Percentiles rank a stretch among this genome's conserved stretches.
Evolutionary conservation across 2,329 filamentous ascomycete genomes (phyloP).

Genomic region (Aspergillus sp.): DNA sequence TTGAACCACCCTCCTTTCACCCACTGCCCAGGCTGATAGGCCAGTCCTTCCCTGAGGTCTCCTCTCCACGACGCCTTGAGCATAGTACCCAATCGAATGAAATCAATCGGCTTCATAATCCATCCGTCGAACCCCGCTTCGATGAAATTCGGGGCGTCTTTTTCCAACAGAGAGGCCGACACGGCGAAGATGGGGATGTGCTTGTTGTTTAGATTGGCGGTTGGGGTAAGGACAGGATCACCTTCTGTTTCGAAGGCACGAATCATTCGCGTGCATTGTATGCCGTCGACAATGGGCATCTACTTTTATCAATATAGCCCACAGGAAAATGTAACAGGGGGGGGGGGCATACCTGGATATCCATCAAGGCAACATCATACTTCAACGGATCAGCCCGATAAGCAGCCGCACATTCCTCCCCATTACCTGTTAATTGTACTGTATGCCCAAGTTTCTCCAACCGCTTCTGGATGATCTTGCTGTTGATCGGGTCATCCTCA

Average conservation of each 20-base stretch:
- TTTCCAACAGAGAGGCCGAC: constrained; percentile 67
- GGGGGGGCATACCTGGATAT: constrained; percentile 65
- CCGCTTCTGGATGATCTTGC: constrained; percentile 72
- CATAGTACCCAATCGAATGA: constrained; percentile 61
- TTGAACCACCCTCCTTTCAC: constrained; percentile 78
- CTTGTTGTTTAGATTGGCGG: constrained; percentile 41
- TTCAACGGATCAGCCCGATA: constrained; percentile 55
- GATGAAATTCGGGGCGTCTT: constrained; percentile 59
- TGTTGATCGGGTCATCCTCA: constrained; percentile 84
- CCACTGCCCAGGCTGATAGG: constrained; percentile 69
- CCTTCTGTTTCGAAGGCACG: constrained; percentile 57
- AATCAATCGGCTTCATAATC: constrained; percentile 83
- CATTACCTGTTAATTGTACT: constrained; percentile 68
- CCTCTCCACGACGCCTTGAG: constrained; percentile 59
- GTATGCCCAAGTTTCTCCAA: constrained; percentile 67
- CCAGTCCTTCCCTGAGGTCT: constrained; percentile 50
- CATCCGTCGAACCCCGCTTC: constrained; percentile 78
- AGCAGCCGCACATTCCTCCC: constrained; percentile 69
- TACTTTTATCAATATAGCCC: constrained; percentile 27
- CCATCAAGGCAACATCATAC: constrained; percentile 83
- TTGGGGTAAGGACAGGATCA: constrained; percentile 49
- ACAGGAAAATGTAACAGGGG: not conserved
- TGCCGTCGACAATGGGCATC: constrained; percentile 96
- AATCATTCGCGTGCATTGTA: constrained; percentile 76
- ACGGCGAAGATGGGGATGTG: constrained; percentile 80